Evolutionary conservation across 2,329 filamentous ascomycete species (phyloP), one percentile per base, ranked within the genome.

Genomic region (Penicillium sp.): DNA sequence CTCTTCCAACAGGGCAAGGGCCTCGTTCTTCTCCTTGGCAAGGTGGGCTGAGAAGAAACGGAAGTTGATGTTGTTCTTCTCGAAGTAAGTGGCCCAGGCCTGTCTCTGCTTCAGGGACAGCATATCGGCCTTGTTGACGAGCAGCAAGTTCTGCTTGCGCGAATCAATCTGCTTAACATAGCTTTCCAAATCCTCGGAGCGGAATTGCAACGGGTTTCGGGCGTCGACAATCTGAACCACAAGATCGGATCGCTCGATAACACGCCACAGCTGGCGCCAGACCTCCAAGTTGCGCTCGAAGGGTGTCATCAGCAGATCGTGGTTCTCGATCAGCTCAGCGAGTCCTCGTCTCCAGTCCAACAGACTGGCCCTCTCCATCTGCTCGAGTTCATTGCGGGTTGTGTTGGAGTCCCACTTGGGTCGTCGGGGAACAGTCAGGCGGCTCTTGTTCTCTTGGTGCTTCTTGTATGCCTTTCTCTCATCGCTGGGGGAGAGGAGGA

Each of bases 81-180:
- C 87, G 64, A 99, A 91, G 70, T 96, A 91, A 63, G 89, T 84
- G 3, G 92, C 92, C 94, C 94, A 99, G 0, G 82, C 80, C 61
- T 83, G 83, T 61, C 94, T 82, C 77, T 99, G 95, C 66, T 86
- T 85, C 45, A 86, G 74, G 1, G 92, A 96, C 90, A 99, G 92
- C 94, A 99, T 97, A 76, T 99, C 94, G 43, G 94, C 92, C 81
- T 99, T 99, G 81, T 99, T 99, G 69, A 99, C 93, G 52, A 99
- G 80, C 52, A 99, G 74, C 68, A 99, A 70, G 72, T 97, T 99
- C 71, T 92, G 84, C 80, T 99, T 97, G 71, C 86, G 87, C 2
- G 86, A 76, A 67, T 96, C 89, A 24, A 97, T 89, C 65, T 95
- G 91, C 76, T 96, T 95, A 67, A 99, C 94, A 65, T 99, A 99